Evolutionary conservation across 192 early-diverging fungal species (phyloP).

Genomic region (Podila epicladia): DNA sequence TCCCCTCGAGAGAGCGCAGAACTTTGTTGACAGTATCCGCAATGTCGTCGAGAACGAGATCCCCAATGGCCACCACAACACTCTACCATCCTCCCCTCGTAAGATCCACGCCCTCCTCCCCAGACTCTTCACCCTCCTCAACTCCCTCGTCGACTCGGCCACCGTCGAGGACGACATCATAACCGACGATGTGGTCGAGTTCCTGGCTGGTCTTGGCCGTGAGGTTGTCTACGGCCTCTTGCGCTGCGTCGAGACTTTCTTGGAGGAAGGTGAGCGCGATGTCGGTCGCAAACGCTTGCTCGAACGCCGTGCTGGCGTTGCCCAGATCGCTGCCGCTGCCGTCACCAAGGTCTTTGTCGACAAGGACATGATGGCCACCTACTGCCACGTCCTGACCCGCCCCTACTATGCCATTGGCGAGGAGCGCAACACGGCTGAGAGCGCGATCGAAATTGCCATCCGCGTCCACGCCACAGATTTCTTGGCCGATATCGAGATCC

Average conservation of each 20-base stretch:
- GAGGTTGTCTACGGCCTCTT: conserved; percentile 46
- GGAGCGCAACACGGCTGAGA: conserved; percentile 36
- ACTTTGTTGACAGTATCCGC: conserved; percentile 19
- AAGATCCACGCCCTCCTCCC: conserved; percentile 45
- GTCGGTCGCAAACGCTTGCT: conserved; percentile 38
- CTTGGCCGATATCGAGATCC: conserved; percentile 42
- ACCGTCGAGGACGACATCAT: conserved; percentile 41
- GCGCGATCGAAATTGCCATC: conserved; percentile 49
- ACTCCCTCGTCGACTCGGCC: conserved; percentile 31
- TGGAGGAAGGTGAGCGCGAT: conserved; percentile 34
- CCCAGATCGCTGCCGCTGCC: conserved; percentile 32
- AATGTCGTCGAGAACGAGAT: conserved; percentile 43
- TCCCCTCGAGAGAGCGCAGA: conserved; percentile 4
- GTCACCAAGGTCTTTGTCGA: conserved; percentile 42
- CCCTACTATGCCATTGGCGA: conserved; percentile 37
- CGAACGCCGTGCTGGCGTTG: conserved; percentile 23
- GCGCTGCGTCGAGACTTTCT: conserved; percentile 41
- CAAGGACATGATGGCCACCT: conserved; percentile 46
- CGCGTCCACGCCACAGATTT: conserved; percentile 44
- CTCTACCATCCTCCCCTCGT: conserved; percentile 27
- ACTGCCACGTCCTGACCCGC: conserved; percentile 45
- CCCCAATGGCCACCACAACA: conserved; percentile 35
- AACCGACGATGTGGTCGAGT: conserved; percentile 43
- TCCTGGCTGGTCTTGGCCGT: conserved; percentile 30
- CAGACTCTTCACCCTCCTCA: conserved; percentile 45